These are phyloP conservation scores for Geranium brycei DNA, from an alignment of 345 rosid genomes.

Conservation along the genomic window DNA sequence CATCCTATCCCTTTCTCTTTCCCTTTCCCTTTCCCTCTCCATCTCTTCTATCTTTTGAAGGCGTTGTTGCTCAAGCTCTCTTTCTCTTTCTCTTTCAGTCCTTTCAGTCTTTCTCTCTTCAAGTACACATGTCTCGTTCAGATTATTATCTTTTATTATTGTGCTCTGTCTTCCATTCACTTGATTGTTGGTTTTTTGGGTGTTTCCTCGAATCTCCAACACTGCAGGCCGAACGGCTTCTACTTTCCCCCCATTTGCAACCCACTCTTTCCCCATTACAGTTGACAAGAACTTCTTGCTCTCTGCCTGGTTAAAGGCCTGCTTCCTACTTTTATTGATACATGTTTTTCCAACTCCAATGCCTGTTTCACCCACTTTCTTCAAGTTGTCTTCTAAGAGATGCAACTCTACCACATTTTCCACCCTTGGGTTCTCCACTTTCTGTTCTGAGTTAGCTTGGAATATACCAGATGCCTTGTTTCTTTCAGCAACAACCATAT, in stretches of 20 bases:
- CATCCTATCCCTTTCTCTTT: constrained; percentile 53
- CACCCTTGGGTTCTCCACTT: background rate
- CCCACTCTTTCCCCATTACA: background rate
- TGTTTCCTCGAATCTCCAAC: constrained; percentile 20
- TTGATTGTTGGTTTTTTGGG: constrained; percentile 19
- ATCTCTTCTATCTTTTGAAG: constrained; percentile 31
- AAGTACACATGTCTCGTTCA: constrained; percentile 14
- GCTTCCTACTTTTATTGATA: background rate
- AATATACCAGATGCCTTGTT: background rate
- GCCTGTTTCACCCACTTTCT: background rate
- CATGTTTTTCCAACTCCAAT: background rate
- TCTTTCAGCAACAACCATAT: background rate
- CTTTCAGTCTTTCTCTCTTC: constrained; percentile 32
- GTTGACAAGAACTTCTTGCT: too few relatives aligned
- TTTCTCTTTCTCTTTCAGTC: constrained; percentile 28
- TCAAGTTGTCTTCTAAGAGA: background rate
- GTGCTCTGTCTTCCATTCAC: constrained; percentile 15
- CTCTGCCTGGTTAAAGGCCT: too few relatives aligned
- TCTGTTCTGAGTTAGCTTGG: background rate
- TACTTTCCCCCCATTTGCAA: constrained; percentile 23
- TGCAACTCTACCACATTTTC: background rate
- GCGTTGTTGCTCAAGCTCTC: constrained; percentile 23
- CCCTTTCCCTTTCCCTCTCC: constrained; percentile 37
- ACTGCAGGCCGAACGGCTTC: constrained; percentile 19
- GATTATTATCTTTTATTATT: constrained; percentile 27